Conservation (phyloP, 1,284 basidiomycete species). For the Abortiporus biennis region DNA sequence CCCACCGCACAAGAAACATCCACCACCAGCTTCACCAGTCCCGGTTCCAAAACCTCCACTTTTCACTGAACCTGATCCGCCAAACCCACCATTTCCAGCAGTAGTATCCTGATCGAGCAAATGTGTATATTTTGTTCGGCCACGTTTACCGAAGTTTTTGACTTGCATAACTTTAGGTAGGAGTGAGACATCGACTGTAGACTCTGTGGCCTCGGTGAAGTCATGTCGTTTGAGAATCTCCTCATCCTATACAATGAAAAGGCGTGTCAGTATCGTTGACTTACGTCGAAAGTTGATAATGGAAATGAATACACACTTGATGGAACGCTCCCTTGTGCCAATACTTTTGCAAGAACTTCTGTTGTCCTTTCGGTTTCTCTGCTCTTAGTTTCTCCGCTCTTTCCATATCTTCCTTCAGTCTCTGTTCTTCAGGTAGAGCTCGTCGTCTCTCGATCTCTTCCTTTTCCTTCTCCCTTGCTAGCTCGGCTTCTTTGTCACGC, state of each 20-base stretch:
- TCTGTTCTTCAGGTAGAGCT: conserved; percentile 88
- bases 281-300: not conserved
- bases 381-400: conserved; percentile 75
- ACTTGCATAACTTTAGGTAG: conserved; percentile 97
- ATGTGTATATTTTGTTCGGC: conserved; percentile 94
- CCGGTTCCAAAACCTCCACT: too few relatives aligned
- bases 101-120: conserved; percentile 93
- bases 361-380: conserved; percentile 82
- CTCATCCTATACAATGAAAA: conserved; percentile 54
- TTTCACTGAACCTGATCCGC: conserved; percentile 52
- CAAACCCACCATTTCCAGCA: conserved; percentile 54
- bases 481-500: conserved; percentile 82
- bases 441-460: conserved; percentile 89
- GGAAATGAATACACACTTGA: conserved; percentile 48
- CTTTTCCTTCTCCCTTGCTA: conserved; percentile 73
- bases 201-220: conserved; percentile 85
- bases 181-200: conserved; percentile 78
- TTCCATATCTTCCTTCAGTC: conserved; percentile 87
- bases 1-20: conserved; percentile 90
- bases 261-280: too few relatives aligned
- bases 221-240: conserved; percentile 85
- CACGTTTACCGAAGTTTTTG: conserved; percentile 90
- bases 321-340: conserved; percentile 99
- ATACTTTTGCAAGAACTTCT: conserved; percentile 96
- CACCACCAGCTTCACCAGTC: conserved; percentile 48